A percentile compares a stretch with the other conserved stretches of the same genome.
These are phyloP conservation scores for Isoetes engelmannii DNA, from an alignment of 83 land plant genomes.

Conservation along the genomic window DNA sequence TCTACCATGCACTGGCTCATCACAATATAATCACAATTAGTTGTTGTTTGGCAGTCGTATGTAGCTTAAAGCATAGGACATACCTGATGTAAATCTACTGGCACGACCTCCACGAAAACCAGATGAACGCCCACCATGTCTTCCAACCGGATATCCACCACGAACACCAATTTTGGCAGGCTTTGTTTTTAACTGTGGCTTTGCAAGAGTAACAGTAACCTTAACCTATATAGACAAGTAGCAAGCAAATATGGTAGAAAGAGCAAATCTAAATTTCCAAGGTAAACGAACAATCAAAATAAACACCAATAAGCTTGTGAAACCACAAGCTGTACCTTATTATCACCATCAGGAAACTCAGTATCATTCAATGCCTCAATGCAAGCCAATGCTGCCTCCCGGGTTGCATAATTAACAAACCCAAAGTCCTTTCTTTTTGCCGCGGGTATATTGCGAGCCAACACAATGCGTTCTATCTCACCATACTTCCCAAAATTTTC, in stretches of 20 bases:
- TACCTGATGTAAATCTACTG: not conserved
- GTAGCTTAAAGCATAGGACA: no score
- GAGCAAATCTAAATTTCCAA: not conserved
- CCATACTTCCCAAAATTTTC: constrained; percentile 63
- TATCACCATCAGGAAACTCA: constrained; percentile 72
- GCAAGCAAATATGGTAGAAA: not conserved
- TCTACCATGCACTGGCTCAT: no score
- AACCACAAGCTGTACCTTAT: constrained; percentile 34
- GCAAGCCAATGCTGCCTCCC: constrained; percentile 79
- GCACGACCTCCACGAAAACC: constrained; percentile 8
- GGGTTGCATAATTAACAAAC: constrained; percentile 72
- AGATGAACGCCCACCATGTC: constrained; percentile 2
- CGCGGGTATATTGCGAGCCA: constrained; percentile 80
- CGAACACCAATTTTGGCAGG: constrained; percentile 24
- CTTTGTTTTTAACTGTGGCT: constrained; percentile 57
- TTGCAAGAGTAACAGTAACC: constrained; percentile 72
- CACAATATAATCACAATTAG: no score
- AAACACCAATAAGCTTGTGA: not conserved
- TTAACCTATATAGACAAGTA: constrained; percentile 43
- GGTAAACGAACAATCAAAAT: not conserved
- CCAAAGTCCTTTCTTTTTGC: constrained; percentile 90
- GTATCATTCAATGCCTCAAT: constrained; percentile 63
- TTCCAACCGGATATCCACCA: constrained; percentile 33
- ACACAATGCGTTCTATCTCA: constrained; percentile 64
- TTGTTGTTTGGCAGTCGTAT: no score